Percentiles rank a stretch among this genome's conserved stretches.
Evolutionary conservation across 208 protist genomes (phyloP).

Genomic region (Trypanosoma caninum): DNA sequence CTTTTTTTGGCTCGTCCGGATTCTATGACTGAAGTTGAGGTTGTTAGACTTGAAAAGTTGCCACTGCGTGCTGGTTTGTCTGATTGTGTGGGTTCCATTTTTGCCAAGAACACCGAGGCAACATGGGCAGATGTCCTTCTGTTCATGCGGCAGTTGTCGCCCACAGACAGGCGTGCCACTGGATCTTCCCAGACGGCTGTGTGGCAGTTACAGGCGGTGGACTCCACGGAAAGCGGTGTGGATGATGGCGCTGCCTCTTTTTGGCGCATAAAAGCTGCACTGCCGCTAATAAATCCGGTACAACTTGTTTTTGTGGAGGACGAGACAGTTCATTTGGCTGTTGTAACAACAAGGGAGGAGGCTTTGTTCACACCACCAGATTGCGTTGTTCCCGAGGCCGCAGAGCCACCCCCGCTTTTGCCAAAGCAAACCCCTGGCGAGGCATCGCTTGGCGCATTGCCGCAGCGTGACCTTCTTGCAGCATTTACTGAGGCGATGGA

Average conservation of each 20-base stretch:
- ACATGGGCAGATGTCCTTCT: slow-evolving; percentile 21
- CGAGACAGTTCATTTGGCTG: not conserved
- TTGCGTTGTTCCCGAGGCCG: not conserved
- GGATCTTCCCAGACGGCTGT: not conserved
- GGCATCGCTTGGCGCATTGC: not conserved
- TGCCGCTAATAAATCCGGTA: slow-evolving; percentile 7
- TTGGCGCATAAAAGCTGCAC: slow-evolving; percentile 1
- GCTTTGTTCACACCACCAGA: slow-evolving; percentile 1
- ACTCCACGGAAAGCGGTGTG: not conserved
- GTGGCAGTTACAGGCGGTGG: slow-evolving; percentile 14
- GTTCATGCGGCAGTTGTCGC: not conserved
- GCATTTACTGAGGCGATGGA: slow-evolving; percentile 8
- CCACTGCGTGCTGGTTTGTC: not conserved
- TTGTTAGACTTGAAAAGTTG: slow-evolving; percentile 6
- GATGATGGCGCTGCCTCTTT: not conserved
- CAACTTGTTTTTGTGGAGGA: not conserved
- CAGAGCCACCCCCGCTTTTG: slow-evolving; percentile 6
- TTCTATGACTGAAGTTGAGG: not conserved
- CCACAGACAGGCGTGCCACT: not conserved
- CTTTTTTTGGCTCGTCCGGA: not conserved
- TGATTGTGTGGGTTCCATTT: slow-evolving; percentile 4
- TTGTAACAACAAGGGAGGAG: not conserved
- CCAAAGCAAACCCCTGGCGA: slow-evolving; percentile 1
- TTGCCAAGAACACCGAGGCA: slow-evolving; percentile 16
- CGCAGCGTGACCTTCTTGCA: slow-evolving; percentile 3